Conservation (phyloP, 768 basidiomycete genomes). For the Pleurotus ostreatus region DNA sequence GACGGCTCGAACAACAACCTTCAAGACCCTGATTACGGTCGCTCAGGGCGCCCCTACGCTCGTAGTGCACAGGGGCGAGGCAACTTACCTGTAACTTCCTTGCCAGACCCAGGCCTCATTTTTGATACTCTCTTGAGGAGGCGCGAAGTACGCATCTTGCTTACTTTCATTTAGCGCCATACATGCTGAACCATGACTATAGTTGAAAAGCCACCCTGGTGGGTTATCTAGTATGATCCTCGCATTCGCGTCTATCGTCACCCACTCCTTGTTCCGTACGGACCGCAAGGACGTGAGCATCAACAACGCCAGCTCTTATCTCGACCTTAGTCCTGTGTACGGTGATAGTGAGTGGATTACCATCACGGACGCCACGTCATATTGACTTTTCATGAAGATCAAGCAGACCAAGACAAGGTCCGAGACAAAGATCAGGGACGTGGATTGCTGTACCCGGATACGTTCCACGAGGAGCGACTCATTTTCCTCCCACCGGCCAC, state of each 20-base stretch:
- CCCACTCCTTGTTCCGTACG: conserved; percentile 56
- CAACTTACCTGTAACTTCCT: conserved; percentile 32
- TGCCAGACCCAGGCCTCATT: conserved; percentile 55
- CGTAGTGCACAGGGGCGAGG: conserved; percentile 44
- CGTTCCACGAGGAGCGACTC: conserved; percentile 49
- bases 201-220: conserved; percentile 32
- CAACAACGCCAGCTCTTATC: conserved; percentile 53
- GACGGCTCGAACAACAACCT: conserved; percentile 52
- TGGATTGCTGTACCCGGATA: conserved; percentile 50
- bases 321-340: conserved; percentile 55
- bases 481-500: conserved; percentile 50
- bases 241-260: conserved; percentile 62
- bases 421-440: conserved; percentile 43
- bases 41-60: conserved; percentile 48
- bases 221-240: conserved; percentile 63
- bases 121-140: conserved; percentile 57
- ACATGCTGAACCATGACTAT: no score
- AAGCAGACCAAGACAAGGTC: conserved; percentile 34
- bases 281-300: conserved; percentile 33
- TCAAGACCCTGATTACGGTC: conserved; percentile 41
- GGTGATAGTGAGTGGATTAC: conserved; percentile 34
- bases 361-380: background rate
- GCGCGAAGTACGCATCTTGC: conserved; percentile 25
- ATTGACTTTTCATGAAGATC: conserved; percentile 19
- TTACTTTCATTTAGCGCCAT: no score